Conservation (phyloP, 805 yeast species). For the Candida methanosorbosa region DNA sequence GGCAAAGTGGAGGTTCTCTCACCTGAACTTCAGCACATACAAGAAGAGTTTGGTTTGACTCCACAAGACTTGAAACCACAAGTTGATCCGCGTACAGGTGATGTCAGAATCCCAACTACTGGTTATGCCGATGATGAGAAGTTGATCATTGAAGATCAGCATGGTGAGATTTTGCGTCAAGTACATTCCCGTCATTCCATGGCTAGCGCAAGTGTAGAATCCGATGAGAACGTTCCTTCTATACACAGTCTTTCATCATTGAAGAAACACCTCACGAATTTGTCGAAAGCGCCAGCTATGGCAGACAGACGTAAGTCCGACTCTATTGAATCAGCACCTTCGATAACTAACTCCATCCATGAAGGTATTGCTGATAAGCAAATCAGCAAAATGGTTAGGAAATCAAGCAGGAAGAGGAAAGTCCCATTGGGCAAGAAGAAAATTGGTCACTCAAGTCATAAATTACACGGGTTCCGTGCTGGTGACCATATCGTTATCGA, state of each 20-base stretch:
- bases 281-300: background rate
- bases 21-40: constrained; percentile 5
- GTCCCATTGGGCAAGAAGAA: constrained; percentile 7
- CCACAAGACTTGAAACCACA: constrained; percentile 20
- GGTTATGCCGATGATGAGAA: constrained; percentile 65
- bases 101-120: constrained; percentile 22
- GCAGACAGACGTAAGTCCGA: background rate
- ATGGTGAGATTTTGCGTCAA: constrained; percentile 72
- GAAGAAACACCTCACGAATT: constrained; percentile 5
- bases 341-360: constrained; percentile 1
- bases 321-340: background rate
- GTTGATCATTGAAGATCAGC: constrained; percentile 70
- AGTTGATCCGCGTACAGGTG: constrained; percentile 26
- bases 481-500: constrained; percentile 77
- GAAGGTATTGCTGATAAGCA: constrained; percentile 2
- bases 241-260: constrained; percentile 12
- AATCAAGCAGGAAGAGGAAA: constrained; percentile 7
- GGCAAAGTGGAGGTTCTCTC: background rate
- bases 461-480: constrained; percentile 65
- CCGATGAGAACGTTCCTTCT: constrained; percentile 1
- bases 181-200: constrained; percentile 20
- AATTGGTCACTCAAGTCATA: constrained; percentile 6
- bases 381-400: constrained; percentile 7
- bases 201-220: background rate
- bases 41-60: constrained; percentile 11